phyloP scores from a whole-genome alignment of 305 asterid species.

The Fraxinus nigra region DNA sequence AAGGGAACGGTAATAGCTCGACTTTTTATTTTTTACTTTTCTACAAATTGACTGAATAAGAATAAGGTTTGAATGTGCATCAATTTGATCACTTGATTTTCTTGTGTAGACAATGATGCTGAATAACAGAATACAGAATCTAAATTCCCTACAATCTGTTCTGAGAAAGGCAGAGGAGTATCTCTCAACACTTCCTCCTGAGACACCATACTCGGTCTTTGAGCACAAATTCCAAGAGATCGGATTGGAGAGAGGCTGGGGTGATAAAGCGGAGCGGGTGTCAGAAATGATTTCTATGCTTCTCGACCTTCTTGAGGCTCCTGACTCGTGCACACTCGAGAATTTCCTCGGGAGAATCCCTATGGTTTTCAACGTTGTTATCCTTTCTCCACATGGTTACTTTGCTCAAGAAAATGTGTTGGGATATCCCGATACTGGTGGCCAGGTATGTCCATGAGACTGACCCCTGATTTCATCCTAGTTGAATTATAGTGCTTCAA shows the following conservation, averaged over 20 bases:
- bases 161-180: constrained; percentile 93
- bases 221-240: constrained; percentile 82
- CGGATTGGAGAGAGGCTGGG: constrained; percentile 98
- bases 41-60: neutral
- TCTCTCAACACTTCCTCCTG: constrained; percentile 61
- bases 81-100: neutral
- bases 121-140: constrained; percentile 63
- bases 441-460: constrained; percentile 45
- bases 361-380: constrained; percentile 94
- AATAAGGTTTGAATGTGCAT: neutral
- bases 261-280: constrained; percentile 71
- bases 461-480: neutral
- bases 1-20: constrained; percentile 67
- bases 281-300: constrained; percentile 87
- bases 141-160: constrained; percentile 63
- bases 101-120: constrained; percentile 73
- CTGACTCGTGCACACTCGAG: constrained; percentile 87
- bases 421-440: constrained; percentile 82
- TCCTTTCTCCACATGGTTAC: constrained; percentile 96
- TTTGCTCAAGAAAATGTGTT: constrained; percentile 95
- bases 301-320: constrained; percentile 89
- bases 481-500: neutral
- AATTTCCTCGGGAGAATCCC: constrained; percentile 85
- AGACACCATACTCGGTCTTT: constrained; percentile 55
- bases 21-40: neutral